Percentiles rank a stretch among this genome's conserved stretches.
Conservation (phyloP, 2,329 filamentous ascomycete genomes). For the Ceratocystis colombiana region DNA sequence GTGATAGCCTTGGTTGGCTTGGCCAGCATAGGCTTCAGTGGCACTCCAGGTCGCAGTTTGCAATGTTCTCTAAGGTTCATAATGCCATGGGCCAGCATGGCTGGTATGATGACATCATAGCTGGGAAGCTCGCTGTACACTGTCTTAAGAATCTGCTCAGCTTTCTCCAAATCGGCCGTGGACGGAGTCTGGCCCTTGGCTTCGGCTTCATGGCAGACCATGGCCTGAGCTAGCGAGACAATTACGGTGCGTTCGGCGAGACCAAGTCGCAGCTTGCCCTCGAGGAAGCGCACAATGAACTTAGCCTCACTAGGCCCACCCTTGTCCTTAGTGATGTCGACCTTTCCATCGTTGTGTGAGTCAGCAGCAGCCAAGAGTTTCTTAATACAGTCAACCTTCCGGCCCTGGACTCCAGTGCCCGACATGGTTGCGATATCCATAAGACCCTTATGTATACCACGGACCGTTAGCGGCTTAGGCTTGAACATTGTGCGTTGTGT, state of each 20-base stretch:
- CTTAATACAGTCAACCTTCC: slow-evolving; percentile 91
- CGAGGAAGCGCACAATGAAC: slow-evolving; percentile 81
- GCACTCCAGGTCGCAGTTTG: slow-evolving; percentile 86
- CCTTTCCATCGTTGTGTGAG: slow-evolving; percentile 58
- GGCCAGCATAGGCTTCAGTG: slow-evolving; percentile 95
- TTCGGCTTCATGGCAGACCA: slow-evolving; percentile 73
- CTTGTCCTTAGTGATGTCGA: slow-evolving; percentile 86
- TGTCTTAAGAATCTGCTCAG: slow-evolving; percentile 75
- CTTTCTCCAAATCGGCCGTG: slow-evolving; percentile 67
- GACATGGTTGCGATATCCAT: slow-evolving; percentile 79
- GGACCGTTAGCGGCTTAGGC: slow-evolving; percentile 78
- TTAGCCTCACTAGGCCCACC: slow-evolving; percentile 92
- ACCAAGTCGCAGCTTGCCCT: slow-evolving; percentile 86
- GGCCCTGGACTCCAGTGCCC: slow-evolving; percentile 76
- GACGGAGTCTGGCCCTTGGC: slow-evolving; percentile 59
- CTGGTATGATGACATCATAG: slow-evolving; percentile 89
- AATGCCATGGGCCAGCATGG: slow-evolving; percentile 78
- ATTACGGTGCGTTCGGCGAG: slow-evolving; percentile 88
- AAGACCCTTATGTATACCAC: slow-evolving; percentile 75
- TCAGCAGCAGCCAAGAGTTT: slow-evolving; percentile 90
- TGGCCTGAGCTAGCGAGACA: slow-evolving; percentile 78
- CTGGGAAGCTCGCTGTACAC: slow-evolving; percentile 92
- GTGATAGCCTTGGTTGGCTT: slow-evolving; percentile 98
- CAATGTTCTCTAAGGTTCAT: slow-evolving; percentile 72
- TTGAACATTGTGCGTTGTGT: slow-evolving; percentile 99